Evolutionary conservation across 495 filamentous ascomycete genomes (phyloP), one percentile per base, ranked within the genome.

Genomic region (Pyrenula aspistea): DNA sequence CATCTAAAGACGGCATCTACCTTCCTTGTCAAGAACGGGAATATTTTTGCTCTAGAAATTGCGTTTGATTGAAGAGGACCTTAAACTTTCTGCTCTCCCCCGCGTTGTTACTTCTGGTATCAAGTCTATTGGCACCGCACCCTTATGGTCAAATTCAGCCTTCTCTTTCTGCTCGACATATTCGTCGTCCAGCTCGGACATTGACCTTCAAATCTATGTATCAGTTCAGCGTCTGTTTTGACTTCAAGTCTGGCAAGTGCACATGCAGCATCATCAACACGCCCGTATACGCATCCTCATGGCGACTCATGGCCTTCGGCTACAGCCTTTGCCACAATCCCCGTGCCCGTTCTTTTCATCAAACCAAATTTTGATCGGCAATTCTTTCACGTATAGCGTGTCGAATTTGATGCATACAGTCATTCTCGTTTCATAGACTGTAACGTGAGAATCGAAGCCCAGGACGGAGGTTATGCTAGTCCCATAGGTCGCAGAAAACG

Each of bases 401-500:
- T 82, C 71, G 60, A 80, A 83, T 36, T 72, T 53, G 2, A 84
- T 61, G 8, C 51, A 59, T 12, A 78, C 74, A n/a, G 62, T 71
- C 68, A 83, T 84, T 2, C 63, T 63, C 49, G 68, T 61, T 2
- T 72, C 71, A 57, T 80, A 83, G 0, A 84, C 67, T 10, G 72
- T 74, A 1, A 84, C 54, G 62, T 80, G 77, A 0, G 81, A 76
- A 60, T 84, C 81, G 54, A 81, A 82, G 0, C 71, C 57, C 2
- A 80, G 77, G 1, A 84, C 72, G 2, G 62, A 60, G 56, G 82
- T 71, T 25, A 81, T 70, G 1, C 81, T 79, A 0, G 68, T 73
- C 60, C 84, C 81, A 56, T 80, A 84, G n/a, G 72, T 67, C 10
- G 79, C 66, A 0, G 76, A 69, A 53, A 80, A 84, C 22, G 54